These are phyloP conservation scores for Sanghuangporus baumii DNA, from an alignment of 1,284 basidiomycete species.

Conservation along the genomic window DNA sequence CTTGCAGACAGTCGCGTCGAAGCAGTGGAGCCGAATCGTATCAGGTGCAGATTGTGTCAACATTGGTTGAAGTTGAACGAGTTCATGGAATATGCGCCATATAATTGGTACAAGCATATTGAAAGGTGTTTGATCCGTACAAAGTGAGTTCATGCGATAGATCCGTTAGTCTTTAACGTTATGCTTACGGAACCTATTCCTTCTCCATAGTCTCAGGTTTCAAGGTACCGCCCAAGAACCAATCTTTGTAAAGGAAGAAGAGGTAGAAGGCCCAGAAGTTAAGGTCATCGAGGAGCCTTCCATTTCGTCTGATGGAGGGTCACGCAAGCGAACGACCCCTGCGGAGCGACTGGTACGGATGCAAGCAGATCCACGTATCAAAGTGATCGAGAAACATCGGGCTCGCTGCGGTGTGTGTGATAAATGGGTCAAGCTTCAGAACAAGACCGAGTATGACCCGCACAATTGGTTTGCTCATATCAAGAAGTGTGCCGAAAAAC, in stretches of 20 bases:
- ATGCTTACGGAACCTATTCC: not conserved
- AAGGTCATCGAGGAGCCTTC: not conserved
- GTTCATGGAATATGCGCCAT: slow-evolving; percentile 14
- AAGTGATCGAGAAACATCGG: slow-evolving; percentile 17
- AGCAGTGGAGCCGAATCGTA: slow-evolving; percentile 16
- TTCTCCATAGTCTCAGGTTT: not conserved
- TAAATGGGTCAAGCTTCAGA: slow-evolving; percentile 18
- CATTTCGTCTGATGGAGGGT: not conserved
- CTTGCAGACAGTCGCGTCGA: slow-evolving; percentile 16
- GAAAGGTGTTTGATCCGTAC: slow-evolving; percentile 7
- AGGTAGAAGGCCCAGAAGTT: not conserved
- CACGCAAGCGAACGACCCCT: slow-evolving; percentile 11
- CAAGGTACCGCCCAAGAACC: not conserved
- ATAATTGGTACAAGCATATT: slow-evolving; percentile 18
- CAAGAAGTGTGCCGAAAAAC: slow-evolving; percentile 13
- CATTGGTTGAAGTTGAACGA: slow-evolving; percentile 17
- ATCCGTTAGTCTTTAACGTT: not conserved
- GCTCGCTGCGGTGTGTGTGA: slow-evolving; percentile 14
- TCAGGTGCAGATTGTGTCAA: slow-evolving; percentile 16
- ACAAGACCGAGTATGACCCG: slow-evolving; percentile 18
- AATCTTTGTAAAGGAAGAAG: slow-evolving; percentile 1
- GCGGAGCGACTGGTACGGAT: slow-evolving; percentile 17
- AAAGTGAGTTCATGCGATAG: not conserved
- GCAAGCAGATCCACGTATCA: slow-evolving; percentile 15
- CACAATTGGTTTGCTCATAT: slow-evolving; percentile 17